Conservation (phyloP, 306 rosid genomes). For the Boehmeria nivea region DNA sequence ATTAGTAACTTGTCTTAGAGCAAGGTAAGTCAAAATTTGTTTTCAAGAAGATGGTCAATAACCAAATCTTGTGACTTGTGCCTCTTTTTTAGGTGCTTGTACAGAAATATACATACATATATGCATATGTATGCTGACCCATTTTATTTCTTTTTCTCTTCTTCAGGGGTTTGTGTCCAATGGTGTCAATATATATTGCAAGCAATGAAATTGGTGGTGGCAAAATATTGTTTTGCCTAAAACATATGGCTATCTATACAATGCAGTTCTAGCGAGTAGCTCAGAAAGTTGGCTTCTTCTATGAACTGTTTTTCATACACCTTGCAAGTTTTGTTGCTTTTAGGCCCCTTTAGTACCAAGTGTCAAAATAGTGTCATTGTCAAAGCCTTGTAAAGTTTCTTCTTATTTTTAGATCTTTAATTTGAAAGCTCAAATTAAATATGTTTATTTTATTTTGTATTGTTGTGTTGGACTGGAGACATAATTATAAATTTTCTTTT, state of each 20-base stretch:
- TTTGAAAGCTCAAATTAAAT: neutral
- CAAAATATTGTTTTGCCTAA: neutral
- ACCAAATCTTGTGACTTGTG: too few species aligned
- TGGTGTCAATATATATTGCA: slow-evolving; percentile 2
- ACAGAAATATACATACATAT: too few species aligned
- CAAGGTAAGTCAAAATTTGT: slow-evolving; percentile 16
- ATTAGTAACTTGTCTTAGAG: slow-evolving; percentile 11
- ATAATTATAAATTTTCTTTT: neutral
- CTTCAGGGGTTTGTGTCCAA: slow-evolving; percentile 8
- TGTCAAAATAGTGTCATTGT: neutral
- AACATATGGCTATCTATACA: slow-evolving; percentile 1
- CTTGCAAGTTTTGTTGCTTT: neutral
- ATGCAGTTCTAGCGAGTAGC: neutral
- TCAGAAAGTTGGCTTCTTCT: slow-evolving; percentile 18
- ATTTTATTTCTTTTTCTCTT: neutral
- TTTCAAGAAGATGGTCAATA: slow-evolving; percentile 9
- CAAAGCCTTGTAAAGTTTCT: slow-evolving; percentile 3
- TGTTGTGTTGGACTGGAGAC: neutral
- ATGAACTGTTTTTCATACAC: neutral
- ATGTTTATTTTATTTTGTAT: neutral
- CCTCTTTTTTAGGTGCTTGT: neutral
- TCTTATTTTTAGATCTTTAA: neutral
- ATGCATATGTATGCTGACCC: too few species aligned
- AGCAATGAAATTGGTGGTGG: slow-evolving; percentile 3
- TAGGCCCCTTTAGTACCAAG: neutral